Base-by-base conservation (phyloP, 495 filamentous ascomycete species). In the Penicillium flavigenum region DNA sequence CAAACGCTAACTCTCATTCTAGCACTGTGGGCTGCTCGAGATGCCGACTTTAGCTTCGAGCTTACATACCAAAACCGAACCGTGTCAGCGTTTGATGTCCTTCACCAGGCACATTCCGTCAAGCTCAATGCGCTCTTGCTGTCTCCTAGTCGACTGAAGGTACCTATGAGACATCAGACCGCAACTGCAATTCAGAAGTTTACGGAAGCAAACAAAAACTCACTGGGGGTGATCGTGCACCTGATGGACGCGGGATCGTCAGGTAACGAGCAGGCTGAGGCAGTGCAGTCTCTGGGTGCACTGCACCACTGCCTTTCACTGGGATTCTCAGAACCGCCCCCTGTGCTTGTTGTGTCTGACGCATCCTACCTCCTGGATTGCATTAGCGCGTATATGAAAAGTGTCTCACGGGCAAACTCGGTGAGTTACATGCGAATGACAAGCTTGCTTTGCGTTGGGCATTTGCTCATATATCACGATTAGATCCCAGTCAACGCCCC, bases 341-440 rank as follows among this genome's bases (percentile, higher is more conserved):
- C 36, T 1, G 38, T 52, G 8, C 50, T 52, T 9, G 50, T 43
- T 5, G 36, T 52, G 22, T 42, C 50, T 4, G 50, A 52, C 22
- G 38, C 50, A 7, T 42, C 50, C 1, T 52, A 52, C 16, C 50
- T 52, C 2, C 16, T 42, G 3, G 50, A 52, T 20, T 52, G 50
- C 14, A 20, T 52, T 16, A n/a, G 39, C 11, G n/a, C 36, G 10
- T 52, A 42, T 26, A 52, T 52, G 50, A 52, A 20, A n/a, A 19
- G 38, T 20, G 34, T 42, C 12, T 31, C 50, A 4, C 32, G 50
- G 5, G 36, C 47, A 10, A 50, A 50, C 5, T 31, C 47, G 12
- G 47, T 50, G 19, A 38, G 31, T 24, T 24, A 19, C 19, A 19
- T 5, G 17, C 4, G 27, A 19, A 14, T 32, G 12, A 6, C 16